Evolutionary conservation across 2,329 filamentous ascomycete genomes (phyloP), one percentile per base, ranked within the genome.

Genomic region (Colletotrichum caudatum): DNA sequence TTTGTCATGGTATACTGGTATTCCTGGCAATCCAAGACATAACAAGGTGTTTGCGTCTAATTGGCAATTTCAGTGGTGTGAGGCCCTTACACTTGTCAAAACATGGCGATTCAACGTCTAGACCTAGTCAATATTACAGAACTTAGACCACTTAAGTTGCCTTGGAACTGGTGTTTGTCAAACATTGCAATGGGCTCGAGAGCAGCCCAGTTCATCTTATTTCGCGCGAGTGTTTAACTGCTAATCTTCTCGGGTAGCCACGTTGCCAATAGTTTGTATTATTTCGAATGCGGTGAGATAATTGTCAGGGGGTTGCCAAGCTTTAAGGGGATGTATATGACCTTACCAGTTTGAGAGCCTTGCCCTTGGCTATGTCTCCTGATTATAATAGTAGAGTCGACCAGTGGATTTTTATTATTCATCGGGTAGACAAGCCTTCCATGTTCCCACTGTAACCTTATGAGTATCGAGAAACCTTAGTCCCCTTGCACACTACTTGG

Each of bases 391-490:
- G 29, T 29, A 12, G 35, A 8, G 20, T 37, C 33, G 37, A 11
- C 16, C 3, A 9, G 12, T 23, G 4, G 26, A 5, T 0, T 14
- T n/a, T 5, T 2, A 12, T 4, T 9, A 57, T 1, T 6, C 2
- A n/a, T 39, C 12, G n/a, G 12, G 14, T 8, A 5, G 14, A 18
- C 20, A 39, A 12, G 20, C 6, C 4, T 39, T 11, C 18, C 35
- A 16, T 16, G 35, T 39, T 9, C 3, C 18, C 8, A 1, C 18
- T 9, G 16, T 26, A n/a, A 35, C 16, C 0, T n/a, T 12, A 9
- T 18, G 3, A 35, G 16, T 5, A 12, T 3, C 2, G 16, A n/a
- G 16, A 26, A 5, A 54, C 6, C 2, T n/a, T 12, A 6, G 4
- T 3, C 18, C 14, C 50, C 11, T 53, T 9, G 5, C 16, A 6